A percentile compares a stretch with the other conserved stretches of the same genome.
Conservation (phyloP, 345 rosid genomes). For the Sisymbrium irio region DNA sequence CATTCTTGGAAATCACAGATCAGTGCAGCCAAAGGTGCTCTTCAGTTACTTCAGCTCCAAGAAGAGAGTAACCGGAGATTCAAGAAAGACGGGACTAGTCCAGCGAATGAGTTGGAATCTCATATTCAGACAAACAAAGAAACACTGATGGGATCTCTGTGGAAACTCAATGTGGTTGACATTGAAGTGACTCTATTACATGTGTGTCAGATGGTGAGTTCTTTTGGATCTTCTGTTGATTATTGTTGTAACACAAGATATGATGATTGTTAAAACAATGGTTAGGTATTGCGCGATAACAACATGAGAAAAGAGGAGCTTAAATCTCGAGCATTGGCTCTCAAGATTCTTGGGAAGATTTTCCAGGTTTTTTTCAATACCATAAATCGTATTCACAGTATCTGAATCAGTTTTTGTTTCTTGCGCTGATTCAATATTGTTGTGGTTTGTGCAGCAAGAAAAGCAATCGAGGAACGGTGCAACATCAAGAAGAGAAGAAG, state of each 20-base stretch:
- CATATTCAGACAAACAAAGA: slow-evolving; percentile 72
- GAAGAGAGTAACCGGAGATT: slow-evolving; percentile 63
- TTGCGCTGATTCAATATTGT: slow-evolving; percentile 13
- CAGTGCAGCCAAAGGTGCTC: slow-evolving; percentile 97
- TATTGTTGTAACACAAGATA: background rate
- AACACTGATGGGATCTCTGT: slow-evolving; percentile 67
- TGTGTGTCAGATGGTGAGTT: slow-evolving; percentile 80
- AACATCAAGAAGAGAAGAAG: slow-evolving; percentile 57
- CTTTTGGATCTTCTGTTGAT: slow-evolving; percentile 5
- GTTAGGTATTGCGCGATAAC: slow-evolving; percentile 69
- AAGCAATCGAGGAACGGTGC: slow-evolving; percentile 47
- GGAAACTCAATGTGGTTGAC: slow-evolving; percentile 94
- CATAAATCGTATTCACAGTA: background rate
- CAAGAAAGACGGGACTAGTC: slow-evolving; percentile 56
- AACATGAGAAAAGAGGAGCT: slow-evolving; percentile 69
- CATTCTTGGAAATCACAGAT: slow-evolving; percentile 93
- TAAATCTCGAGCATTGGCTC: slow-evolving; percentile 65
- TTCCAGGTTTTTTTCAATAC: slow-evolving; percentile 59
- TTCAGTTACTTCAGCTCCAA: slow-evolving; percentile 88
- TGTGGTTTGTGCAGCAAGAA: slow-evolving; percentile 45
- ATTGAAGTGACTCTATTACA: slow-evolving; percentile 75
- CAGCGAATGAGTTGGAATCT: slow-evolving; percentile 65
- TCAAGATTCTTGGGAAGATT: slow-evolving; percentile 73
- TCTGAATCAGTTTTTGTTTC: background rate
- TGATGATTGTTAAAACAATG: background rate